These are phyloP conservation scores for Neofusicoccum sp. DNA, from an alignment of 2,329 filamentous ascomycete species.

Conservation along the genomic window DNA sequence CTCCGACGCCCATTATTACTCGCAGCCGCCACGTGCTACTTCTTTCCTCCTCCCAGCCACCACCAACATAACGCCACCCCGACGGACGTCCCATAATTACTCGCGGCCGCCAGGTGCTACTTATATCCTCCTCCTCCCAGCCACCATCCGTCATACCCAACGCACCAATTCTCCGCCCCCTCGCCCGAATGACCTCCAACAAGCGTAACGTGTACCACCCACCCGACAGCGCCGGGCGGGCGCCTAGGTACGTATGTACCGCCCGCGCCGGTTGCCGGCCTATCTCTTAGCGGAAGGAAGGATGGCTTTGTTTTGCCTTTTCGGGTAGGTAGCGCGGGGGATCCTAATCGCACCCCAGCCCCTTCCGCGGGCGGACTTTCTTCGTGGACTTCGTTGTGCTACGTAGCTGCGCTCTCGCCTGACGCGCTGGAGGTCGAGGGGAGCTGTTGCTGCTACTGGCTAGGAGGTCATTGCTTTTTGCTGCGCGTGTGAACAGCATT, in stretches of 20 bases:
- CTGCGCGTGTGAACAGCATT: no score
- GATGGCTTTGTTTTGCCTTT: no score
- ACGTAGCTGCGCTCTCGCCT: background rate
- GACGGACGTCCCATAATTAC: background rate
- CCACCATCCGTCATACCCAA: background rate
- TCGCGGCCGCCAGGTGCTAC: background rate
- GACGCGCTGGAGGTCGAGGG: background rate
- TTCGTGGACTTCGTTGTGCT: background rate
- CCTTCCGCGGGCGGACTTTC: background rate
- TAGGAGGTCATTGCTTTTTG: background rate
- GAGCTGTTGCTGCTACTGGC: background rate
- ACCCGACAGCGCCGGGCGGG: no score
- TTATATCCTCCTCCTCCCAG: background rate
- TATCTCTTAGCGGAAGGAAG: no score
- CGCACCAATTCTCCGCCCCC: no score
- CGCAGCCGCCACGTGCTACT: background rate
- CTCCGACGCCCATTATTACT: background rate
- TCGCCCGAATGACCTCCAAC: no score
- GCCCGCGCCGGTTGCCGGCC: no score
- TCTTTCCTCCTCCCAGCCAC: background rate
- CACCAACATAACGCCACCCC: background rate
- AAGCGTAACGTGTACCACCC: no score
- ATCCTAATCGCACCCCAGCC: background rate
- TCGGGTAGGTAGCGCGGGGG: background rate
- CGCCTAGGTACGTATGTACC: no score